These are phyloP conservation scores for Lichtheimia ramosa DNA, from an alignment of 371 early-diverging fungal genomes.

Conservation along the genomic window DNA sequence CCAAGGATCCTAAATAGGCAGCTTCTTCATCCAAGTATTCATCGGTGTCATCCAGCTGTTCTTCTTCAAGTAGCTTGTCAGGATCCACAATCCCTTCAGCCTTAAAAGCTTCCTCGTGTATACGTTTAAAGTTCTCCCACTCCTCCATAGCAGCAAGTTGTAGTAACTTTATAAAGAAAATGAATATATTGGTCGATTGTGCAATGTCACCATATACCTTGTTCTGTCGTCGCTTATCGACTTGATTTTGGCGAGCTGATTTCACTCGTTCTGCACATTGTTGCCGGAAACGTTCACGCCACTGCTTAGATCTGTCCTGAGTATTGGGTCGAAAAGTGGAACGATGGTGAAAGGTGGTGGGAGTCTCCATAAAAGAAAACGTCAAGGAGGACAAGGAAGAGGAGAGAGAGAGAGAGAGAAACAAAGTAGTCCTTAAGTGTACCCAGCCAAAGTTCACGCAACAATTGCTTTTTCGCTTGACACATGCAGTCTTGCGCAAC, in stretches of 20 bases:
- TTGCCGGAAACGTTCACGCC: constrained; percentile 11
- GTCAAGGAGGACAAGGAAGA: neutral
- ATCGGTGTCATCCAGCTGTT: neutral
- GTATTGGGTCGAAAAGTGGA: neutral
- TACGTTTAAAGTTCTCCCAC: constrained; percentile 11
- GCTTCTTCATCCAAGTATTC: constrained; percentile 3
- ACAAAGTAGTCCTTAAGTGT: neutral
- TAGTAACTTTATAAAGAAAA: neutral
- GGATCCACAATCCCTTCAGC: constrained; percentile 7
- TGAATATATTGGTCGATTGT: too few species aligned
- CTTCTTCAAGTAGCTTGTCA: constrained; percentile 5
- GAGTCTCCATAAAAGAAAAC: neutral
- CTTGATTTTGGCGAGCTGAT: constrained; percentile 2
- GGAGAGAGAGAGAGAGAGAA: neutral
- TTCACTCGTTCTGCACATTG: constrained; percentile 10
- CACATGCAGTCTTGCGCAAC: too few species aligned
- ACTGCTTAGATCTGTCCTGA: constrained; percentile 3
- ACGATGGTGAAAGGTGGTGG: neutral
- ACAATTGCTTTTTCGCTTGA: too few species aligned
- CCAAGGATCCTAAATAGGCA: neutral
- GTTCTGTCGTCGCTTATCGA: constrained; percentile 7
- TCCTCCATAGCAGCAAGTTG: constrained; percentile 6
- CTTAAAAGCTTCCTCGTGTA: constrained; percentile 14
- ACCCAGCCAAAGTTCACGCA: too few species aligned
- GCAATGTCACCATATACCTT: constrained; percentile 4